Conservation (phyloP, 2,329 filamentous ascomycete genomes). For the Cordyceps pruinosa region DNA sequence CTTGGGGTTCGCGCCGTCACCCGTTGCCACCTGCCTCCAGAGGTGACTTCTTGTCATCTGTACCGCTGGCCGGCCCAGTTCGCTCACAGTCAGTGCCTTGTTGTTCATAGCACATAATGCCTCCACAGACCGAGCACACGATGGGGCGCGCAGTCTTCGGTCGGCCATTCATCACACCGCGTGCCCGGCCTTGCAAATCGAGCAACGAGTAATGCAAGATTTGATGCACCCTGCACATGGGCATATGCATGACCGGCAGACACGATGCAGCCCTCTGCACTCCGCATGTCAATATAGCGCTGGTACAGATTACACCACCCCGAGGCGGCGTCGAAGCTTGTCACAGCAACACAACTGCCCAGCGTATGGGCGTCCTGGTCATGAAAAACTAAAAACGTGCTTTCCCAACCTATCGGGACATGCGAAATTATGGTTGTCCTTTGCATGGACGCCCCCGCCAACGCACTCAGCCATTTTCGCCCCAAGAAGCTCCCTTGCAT, state of each 20-base stretch:
- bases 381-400: background rate
- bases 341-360: background rate
- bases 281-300: background rate
- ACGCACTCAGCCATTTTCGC: background rate
- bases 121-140: background rate
- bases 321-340: background rate
- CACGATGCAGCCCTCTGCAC: conserved; percentile 6
- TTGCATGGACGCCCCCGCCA: background rate
- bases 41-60: background rate
- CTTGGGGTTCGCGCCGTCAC: background rate
- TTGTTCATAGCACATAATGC: background rate
- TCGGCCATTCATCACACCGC: background rate
- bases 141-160: background rate
- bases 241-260: background rate
- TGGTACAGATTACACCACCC: background rate
- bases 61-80: background rate
- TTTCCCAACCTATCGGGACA: background rate
- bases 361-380: too few relatives aligned
- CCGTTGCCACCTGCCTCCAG: background rate
- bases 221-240: background rate
- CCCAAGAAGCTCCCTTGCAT: background rate
- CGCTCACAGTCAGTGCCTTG: background rate
- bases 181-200: background rate
- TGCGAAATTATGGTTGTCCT: background rate
- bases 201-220: conserved; percentile 1